Evolutionary conservation across 129 eudicot species (phyloP).

Genomic region (Pittosporum tobira): DNA sequence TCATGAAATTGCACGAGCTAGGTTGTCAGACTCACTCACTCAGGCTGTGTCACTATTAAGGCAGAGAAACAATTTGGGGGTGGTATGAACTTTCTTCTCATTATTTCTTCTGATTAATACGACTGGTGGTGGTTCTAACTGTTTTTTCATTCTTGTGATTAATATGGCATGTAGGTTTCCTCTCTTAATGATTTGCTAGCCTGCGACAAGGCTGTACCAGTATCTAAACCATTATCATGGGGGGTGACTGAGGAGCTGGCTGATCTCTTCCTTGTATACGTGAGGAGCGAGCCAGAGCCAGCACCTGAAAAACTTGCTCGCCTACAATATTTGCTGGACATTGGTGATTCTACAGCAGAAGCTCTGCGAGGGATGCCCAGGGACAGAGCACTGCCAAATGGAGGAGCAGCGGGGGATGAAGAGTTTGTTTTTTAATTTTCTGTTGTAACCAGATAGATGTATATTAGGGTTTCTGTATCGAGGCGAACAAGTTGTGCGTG

Average conservation of each 20-base stretch:
- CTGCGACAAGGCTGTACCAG: conserved; percentile 94
- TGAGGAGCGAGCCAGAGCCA: conserved; percentile 50
- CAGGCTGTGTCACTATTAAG: conserved; percentile 78
- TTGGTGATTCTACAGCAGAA: conserved; percentile 69
- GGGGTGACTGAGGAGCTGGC: conserved; percentile 67
- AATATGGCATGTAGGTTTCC: conserved; percentile 63
- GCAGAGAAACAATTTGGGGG: conserved; percentile 76
- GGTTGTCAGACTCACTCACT: conserved; percentile 57
- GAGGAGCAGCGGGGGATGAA: conserved; percentile 43
- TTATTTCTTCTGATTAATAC: too few species aligned
- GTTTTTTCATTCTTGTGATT: not conserved
- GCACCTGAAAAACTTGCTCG: conserved; percentile 59
- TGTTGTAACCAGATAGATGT: conserved; percentile 4
- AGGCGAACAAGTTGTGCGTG: not conserved
- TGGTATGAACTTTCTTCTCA: conserved; percentile 48
- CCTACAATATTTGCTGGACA: conserved; percentile 60
- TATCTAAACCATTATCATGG: conserved; percentile 79
- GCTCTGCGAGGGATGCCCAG: conserved; percentile 47
- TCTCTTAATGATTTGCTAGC: conserved; percentile 83
- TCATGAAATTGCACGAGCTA: conserved; percentile 58
- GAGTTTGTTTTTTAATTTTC: conserved; percentile 69
- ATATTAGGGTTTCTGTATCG: not conserved
- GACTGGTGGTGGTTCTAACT: not conserved
- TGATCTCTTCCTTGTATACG: conserved; percentile 53
- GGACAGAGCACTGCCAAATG: conserved; percentile 36